Evolutionary conservation across 2,329 filamentous ascomycete genomes (phyloP).

Genomic region (Microsporum audouinii): DNA sequence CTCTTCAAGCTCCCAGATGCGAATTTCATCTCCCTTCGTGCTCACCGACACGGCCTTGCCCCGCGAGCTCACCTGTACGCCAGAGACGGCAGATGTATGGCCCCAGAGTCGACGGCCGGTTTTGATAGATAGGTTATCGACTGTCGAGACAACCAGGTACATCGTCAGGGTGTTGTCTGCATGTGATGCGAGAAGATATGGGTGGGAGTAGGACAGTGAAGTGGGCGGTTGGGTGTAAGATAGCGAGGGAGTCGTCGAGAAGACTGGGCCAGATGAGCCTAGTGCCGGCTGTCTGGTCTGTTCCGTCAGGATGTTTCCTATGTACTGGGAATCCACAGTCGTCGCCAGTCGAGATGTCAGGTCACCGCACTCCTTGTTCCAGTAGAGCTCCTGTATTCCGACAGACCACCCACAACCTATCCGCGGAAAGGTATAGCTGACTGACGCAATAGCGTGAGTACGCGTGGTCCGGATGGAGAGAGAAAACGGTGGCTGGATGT

Average conservation of each 20-base stretch:
- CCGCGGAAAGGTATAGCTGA: constrained; percentile 74
- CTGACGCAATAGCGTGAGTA: constrained; percentile 60
- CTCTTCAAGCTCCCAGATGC: constrained; percentile 83
- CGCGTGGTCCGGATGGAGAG: constrained; percentile 64
- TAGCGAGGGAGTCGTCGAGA: background rate
- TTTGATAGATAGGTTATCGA: constrained; percentile 55
- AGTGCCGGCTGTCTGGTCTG: background rate
- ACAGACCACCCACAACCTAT: constrained; percentile 73
- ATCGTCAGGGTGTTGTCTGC: constrained; percentile 79
- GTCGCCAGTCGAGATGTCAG: constrained; percentile 30
- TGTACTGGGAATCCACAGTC: constrained; percentile 31
- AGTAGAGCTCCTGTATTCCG: constrained; percentile 77
- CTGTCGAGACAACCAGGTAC: constrained; percentile 66
- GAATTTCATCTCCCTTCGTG: constrained; percentile 61
- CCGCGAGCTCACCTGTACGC: constrained; percentile 69
- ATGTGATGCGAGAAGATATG: constrained; percentile 73
- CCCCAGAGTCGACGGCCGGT: constrained; percentile 72
- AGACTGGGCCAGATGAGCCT: background rate
- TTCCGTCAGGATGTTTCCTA: constrained; percentile 13
- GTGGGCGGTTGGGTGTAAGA: constrained; percentile 40
- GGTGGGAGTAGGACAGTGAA: constrained; percentile 62
- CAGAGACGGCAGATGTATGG: constrained; percentile 79
- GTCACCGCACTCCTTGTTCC: constrained; percentile 41
- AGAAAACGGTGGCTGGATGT: constrained; percentile 64
- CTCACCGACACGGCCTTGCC: constrained; percentile 89